phyloP scores from a whole-genome alignment of 306 rosid genomes.

The Styphnolobium japonicum region DNA sequence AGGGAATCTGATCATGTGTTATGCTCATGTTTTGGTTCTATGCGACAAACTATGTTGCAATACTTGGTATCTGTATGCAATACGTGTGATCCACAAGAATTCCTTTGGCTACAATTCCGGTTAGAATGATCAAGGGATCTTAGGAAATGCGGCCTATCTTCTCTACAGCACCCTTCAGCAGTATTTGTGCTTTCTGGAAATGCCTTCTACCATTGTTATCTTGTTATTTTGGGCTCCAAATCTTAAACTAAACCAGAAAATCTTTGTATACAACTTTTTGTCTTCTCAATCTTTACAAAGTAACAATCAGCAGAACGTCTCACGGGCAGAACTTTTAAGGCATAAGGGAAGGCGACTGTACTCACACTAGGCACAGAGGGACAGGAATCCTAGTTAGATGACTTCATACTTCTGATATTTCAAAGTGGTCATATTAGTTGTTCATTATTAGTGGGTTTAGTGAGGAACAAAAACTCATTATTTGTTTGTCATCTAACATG shows the following conservation, averaged over 20 bases:
- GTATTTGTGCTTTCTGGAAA: not conserved
- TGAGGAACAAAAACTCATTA: not conserved
- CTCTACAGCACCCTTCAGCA: not conserved
- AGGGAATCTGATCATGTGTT: conserved; percentile 1
- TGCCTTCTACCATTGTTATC: not conserved
- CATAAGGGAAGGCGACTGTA: not conserved
- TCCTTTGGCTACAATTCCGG: not conserved
- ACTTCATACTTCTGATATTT: not conserved
- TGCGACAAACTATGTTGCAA: conserved; percentile 20
- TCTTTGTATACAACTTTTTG: not conserved
- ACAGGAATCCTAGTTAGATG: not conserved
- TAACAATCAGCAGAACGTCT: too few species aligned
- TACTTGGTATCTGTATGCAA: not conserved
- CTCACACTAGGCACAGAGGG: not conserved
- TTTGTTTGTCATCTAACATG: not conserved
- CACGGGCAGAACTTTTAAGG: too few species aligned
- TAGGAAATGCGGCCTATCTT: conserved; percentile 4
- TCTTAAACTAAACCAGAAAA: not conserved
- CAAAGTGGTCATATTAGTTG: not conserved
- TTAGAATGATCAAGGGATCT: not conserved
- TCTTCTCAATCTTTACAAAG: not conserved
- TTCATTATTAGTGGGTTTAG: not conserved
- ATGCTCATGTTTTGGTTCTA: conserved; percentile 21
- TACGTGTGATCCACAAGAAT: conserved; percentile 9
- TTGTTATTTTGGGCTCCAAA: not conserved